Base-by-base conservation (phyloP, 352 stramenopile genomes). In the Pythium brassicae region DNA sequence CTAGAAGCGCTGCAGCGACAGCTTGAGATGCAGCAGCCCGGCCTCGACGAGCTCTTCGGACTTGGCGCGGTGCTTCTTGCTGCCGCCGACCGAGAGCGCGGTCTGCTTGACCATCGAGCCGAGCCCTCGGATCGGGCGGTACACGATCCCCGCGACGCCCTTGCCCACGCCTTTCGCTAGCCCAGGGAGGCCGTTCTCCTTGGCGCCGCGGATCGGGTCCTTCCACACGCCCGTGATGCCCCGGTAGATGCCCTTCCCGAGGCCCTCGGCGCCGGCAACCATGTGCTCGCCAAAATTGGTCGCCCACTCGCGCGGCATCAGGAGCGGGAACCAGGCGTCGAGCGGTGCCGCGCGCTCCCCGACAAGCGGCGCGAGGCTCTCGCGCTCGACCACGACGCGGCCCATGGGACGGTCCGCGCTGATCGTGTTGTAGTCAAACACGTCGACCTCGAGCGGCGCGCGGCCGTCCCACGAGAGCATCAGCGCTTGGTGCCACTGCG, bases 221-320 rank as follows among this genome's bases (percentile, higher is more conserved):
- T 87, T 89, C 72, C 81, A 89, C 7, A 92, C 71, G 23, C 80
- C 80, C 0, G 76, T 91, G 59, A 91, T 86, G 34, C 83, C 83
- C 5, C 71, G 71, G 47, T 86, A 89, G 44, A 92, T 60, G 15
- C 82, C 82, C 44, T 86, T 87, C 29, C 72, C 72, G 20, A 89
- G 48, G 4, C 80, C 80, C 65, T 89, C 80, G 49, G 76, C 83
- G 0, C 76, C 83, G 4, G 80, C 83, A 17, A 90, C 72, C 72
- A 92, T 81, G 76, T 92, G 83, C 53, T 90, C 83, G 34, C 83
- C 78, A 63, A 89, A 90, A 65, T 89, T 91, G 7, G 59, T 66
- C 1, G 82, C 77, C 82, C 82, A 92, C 55, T 86, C 82, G 15
- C 65, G 67, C 5, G 79, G 71, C 82, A 88, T 90, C 52, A 73